These are phyloP conservation scores for Leccinum subspadiceum DNA, from an alignment of 1,284 basidiomycete species.

Conservation along the genomic window DNA sequence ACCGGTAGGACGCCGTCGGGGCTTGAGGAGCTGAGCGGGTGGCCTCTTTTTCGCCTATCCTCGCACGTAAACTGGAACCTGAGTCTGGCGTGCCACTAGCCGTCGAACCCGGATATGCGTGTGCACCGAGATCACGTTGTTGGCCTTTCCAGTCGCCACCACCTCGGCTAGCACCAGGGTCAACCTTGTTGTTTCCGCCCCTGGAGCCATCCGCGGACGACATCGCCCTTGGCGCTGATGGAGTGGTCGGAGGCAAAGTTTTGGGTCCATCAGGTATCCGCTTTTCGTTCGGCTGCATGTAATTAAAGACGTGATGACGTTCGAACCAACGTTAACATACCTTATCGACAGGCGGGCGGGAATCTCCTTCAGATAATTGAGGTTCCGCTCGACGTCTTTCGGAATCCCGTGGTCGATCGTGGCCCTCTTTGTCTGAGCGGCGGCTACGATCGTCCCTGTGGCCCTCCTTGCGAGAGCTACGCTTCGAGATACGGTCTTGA, in stretches of 20 bases:
- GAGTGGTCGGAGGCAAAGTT: conserved; percentile 54
- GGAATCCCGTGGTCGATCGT: conserved; percentile 62
- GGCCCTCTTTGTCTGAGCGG: conserved; percentile 66
- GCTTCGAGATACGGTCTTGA: conserved; percentile 63
- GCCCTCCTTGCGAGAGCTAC: conserved; percentile 69
- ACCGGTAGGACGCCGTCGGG: conserved; percentile 40
- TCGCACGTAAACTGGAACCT: conserved; percentile 54
- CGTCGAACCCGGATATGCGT: conserved; percentile 25
- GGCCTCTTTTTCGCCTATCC: conserved; percentile 61
- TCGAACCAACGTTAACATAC: conserved; percentile 34
- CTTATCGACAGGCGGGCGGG: conserved; percentile 56
- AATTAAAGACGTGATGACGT: conserved; percentile 5
- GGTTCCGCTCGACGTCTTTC: conserved; percentile 67
- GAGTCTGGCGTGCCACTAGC: conserved; percentile 21
- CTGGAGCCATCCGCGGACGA: conserved; percentile 41
- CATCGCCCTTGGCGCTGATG: conserved; percentile 74
- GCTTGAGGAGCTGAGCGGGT: conserved; percentile 39
- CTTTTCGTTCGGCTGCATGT: conserved; percentile 49
- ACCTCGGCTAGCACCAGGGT: conserved; percentile 36
- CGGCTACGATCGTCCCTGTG: conserved; percentile 71
- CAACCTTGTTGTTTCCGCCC: conserved; percentile 37
- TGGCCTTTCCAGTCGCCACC: conserved; percentile 32
- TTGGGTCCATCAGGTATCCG: conserved; percentile 57
- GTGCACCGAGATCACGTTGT: conserved; percentile 32
- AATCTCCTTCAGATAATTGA: conserved; percentile 47